phyloP scores from a whole-genome alignment of 257 asterid genomes.

The Ajuga chamaepitys region DNA sequence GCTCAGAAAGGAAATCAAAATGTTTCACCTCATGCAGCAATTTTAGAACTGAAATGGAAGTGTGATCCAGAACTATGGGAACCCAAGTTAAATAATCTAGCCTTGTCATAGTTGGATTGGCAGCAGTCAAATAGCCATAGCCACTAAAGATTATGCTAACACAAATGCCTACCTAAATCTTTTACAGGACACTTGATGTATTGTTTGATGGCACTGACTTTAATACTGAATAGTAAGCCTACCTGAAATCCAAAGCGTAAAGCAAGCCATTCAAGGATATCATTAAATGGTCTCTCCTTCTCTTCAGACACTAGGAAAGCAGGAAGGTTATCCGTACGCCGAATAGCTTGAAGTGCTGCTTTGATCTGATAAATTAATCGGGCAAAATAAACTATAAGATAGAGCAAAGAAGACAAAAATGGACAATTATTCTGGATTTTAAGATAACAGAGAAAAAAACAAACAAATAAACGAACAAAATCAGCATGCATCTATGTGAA shows the following conservation, averaged over 20 bases:
- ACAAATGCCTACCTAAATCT: not conserved
- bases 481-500: slow-evolving; percentile 4
- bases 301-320: slow-evolving; percentile 47
- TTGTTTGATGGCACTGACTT: not conserved
- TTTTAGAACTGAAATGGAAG: not conserved
- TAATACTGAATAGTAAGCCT: not conserved
- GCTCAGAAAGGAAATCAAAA: not conserved
- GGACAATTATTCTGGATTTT: slow-evolving; percentile 5
- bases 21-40: not conserved
- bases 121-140: slow-evolving; percentile 1
- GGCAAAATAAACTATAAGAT: slow-evolving; percentile 8
- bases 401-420: not conserved
- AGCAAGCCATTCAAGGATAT: slow-evolving; percentile 95
- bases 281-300: slow-evolving; percentile 52
- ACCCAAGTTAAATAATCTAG: not conserved
- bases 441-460: not conserved
- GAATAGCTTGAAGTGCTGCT: slow-evolving; percentile 75
- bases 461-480: slow-evolving; percentile 1
- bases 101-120: not conserved
- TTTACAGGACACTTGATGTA: not conserved
- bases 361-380: slow-evolving; percentile 46
- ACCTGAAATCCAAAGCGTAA: slow-evolving; percentile 90
- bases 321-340: slow-evolving; percentile 65
- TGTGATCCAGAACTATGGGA: not conserved
- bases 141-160: not conserved